Evolutionary conservation across 192 early-diverging fungal species (phyloP), one percentile per base, ranked within the genome.

Genomic region (Backusella psychrophila): DNA sequence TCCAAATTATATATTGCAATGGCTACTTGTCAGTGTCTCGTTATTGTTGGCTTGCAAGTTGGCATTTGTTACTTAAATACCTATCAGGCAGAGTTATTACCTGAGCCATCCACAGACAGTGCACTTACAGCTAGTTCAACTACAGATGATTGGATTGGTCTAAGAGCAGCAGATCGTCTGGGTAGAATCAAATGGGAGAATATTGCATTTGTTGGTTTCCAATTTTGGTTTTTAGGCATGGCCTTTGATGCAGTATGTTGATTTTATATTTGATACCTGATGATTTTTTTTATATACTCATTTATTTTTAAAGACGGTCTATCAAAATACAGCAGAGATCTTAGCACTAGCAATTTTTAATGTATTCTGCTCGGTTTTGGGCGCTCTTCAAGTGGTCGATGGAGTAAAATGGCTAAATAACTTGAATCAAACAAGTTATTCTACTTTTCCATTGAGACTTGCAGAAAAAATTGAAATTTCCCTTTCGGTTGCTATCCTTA

Each of bases 111-210:
- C 14, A 42, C 66, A 21, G 46, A 72, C 33, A 72, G 19, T 44
- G 77, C 72, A 14, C 34, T 69, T 6, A 46, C 66, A 1, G 35
- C 76, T 5, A 63, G 70, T 31, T 44, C 21, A n/a, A 65, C 70
- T 49, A 41, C 69, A 23, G 44, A 35, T 21, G 68, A 69, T 21
- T 69, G 68, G 68, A 69, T 69, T 41, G 35, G 35, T 39, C 4
- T 69, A 36, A 36, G 68, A 69, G 81, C 81, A 33, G 69, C 78
- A 34, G 74, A 79, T 39, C 59, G 81, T 14, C 72, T 83, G 21
- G 71, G 59, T 11, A 76, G 76, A 49, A 83, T 83, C 59, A 83
- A 83, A 72, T 83, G 82, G 82, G 82, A 83, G 33, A 83, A 83
- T 53, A 77, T 83, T 42, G 82, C 82, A 12, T 80, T 83, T 67